Evolutionary conservation across 2,329 filamentous ascomycete genomes (phyloP), one percentile per base, ranked within the genome.

Genomic region (Claviceps sp.): DNA sequence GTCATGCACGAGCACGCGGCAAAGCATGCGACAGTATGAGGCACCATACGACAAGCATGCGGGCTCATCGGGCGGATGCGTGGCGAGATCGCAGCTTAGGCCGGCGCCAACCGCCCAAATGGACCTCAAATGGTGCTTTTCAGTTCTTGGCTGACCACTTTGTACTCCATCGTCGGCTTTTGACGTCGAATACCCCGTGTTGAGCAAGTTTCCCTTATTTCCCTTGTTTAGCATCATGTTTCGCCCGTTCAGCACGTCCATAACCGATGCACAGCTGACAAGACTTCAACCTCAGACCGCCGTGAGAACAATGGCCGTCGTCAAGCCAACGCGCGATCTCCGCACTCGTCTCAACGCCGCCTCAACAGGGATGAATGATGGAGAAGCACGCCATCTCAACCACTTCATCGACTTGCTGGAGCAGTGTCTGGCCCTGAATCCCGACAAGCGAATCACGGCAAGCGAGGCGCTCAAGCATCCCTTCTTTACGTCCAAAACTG

Each of bases 381-480:
- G 73, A 9, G 88, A 93, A 65, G 72, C 78, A 40, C 85, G 83
- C 65, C 88, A 96, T 60, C 71, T 96, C 55, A 83, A 85, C 53
- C 75, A 85, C 50, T 95, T 98, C 67, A 76, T 88, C 58, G 90
- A 97, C 66, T 71, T 98, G 47, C 71, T 98, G 52, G 90, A 95
- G 62, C 84, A 86, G 51, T 97, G 90, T 64, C 74, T 98, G 56
- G 82, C 84, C 53, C 76, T 97, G 57, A 95, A 97, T 63, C 88
- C 91, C 1, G 90, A 95, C 65, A 95, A 94, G 74, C 80, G 93
- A 56, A 86, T 93, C 61, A 91, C 86, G 46, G 87, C 93, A 0
- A 74, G 78, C 14, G 90, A 97, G 62, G 93, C 93, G 47, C 71
- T 97, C 60, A 84, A 82, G 62, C 91, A 97, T 71, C 86, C 86